Evolutionary conservation across 2,329 filamentous ascomycete species (phyloP), one percentile per base, ranked within the genome.

Genomic region (Penicillium olsonii): DNA sequence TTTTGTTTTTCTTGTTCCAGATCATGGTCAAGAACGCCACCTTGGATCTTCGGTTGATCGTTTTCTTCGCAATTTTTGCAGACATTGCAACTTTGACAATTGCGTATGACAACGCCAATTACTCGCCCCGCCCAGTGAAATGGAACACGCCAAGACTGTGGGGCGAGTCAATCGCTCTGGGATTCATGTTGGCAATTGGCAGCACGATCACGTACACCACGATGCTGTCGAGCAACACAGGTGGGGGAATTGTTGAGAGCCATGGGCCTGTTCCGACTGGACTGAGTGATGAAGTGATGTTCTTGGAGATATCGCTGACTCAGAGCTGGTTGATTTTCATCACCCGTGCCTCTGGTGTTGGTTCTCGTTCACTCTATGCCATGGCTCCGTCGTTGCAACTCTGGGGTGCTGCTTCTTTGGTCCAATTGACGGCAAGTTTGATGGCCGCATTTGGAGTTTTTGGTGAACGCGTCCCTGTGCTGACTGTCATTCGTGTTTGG

Each of bases 301-400:
- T 95, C 83, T 85, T 96, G 31, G 84, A 95, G 76, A 89, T 95
- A 71, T 90, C 88, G 11, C 83, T 95, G 46, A 92, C 90, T 53
- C 89, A 95, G 81, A 96, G 95, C 78, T 95, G 91, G 90, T 82
- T 95, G 44, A 96, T 96, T 75, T 95, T 96, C 79, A 92, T 95
- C 76, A 95, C 90, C 58, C 90, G 91, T 80, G 87, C 90, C 75
- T 92, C 92, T 74, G 90, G 90, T 29, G 10, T 33, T 4, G 31
- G 24, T 12, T 18, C 37, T 3, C n/a, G 11, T 66, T 89, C 90
- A 46, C 92, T 95, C 82, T 95, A 90, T 90, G 91, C 88, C 3
- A 92, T 88, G 19, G 83, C 90, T 51, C 90, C 91, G 52, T 95
- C 90, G 53, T 92, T 89, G 87, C 88, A 95, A 74, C 79, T 95